Evolutionary conservation across 257 asterid genomes (phyloP), one percentile per base, ranked within the genome.

Genomic region (Solanum rostratum): DNA sequence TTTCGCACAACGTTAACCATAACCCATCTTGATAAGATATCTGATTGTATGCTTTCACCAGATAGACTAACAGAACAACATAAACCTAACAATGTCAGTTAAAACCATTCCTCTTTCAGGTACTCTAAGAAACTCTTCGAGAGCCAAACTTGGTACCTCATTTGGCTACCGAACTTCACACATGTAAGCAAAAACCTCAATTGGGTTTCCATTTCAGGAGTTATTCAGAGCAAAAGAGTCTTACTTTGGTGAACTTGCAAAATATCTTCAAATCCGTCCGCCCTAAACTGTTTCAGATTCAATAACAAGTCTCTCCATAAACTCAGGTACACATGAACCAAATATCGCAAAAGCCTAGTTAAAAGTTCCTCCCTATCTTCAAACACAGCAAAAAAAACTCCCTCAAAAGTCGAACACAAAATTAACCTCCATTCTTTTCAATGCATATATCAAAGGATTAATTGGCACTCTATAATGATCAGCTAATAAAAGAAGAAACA

Each of bases 191-290:
- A 86, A 87, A 93, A 95, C 86, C 93, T 91, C 89, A 95, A 83
- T 63, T 92, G 94, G 16, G 92, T 85, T 86, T 93, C 97, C 97
- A 93, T 93, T 85, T 95, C 97, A 19, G 97, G 97, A 80, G 93
- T 91, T 79, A 95, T 84, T 54, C 96, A 85, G 76, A 95, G 97
- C 81, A 86, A 84, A 90, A 91, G 84, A 80, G 98, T 95, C 78
- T 90, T 83, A 18, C 85, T 63, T 49, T 68, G 68, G 50, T 92
- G 91, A 45, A 92, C 81, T 87, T 90, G 93, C 0, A 89, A 88
- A 73, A 95, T 85, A 84, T 90, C 94, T 33, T 27, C 73, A 86
- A 93, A 95, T 8, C 86, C 92, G 82, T 62, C 88, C 8, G 69
- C 82, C 62, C 86, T 86, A 82, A 93, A 93, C 37, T 89, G 85